Conservation (phyloP, 140 eudicot genomes). For the Bidens hawaiensis region DNA sequence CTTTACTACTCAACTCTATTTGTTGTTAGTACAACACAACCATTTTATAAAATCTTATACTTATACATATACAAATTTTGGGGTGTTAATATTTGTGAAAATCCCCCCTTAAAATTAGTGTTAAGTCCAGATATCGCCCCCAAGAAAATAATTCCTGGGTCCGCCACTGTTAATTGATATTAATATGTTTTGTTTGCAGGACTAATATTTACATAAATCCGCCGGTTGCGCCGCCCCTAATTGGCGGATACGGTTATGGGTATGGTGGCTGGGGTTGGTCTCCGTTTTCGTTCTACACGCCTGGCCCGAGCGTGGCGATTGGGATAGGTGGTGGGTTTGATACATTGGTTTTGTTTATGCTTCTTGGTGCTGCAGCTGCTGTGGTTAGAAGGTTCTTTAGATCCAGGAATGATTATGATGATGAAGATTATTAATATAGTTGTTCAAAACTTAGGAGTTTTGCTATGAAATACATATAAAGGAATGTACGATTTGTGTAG, state of each 20-base stretch:
- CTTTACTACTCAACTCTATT: too few relatives aligned
- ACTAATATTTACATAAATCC: slow-evolving; percentile 84
- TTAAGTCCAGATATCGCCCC: too few relatives aligned
- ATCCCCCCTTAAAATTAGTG: too few relatives aligned
- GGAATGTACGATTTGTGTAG: slow-evolving; percentile 15
- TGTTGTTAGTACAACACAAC: too few relatives aligned
- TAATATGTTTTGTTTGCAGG: too few relatives aligned
- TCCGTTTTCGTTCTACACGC: slow-evolving; percentile 88
- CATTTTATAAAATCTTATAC: too few relatives aligned
- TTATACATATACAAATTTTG: too few relatives aligned
- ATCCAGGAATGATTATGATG: slow-evolving; percentile 60
- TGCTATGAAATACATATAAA: neutral
- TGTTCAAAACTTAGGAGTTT: neutral
- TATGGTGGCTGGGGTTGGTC: slow-evolving; percentile 89
- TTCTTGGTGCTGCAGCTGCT: slow-evolving; percentile 80
- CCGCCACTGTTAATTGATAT: too few relatives aligned
- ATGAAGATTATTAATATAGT: slow-evolving; percentile 42
- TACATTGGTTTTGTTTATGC: slow-evolving; percentile 52
- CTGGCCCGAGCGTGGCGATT: slow-evolving; percentile 83
- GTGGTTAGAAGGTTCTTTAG: slow-evolving; percentile 66
- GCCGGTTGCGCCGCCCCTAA: slow-evolving; percentile 78
- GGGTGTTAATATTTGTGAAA: too few relatives aligned
- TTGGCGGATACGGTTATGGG: slow-evolving; percentile 92
- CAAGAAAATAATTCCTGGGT: too few relatives aligned
- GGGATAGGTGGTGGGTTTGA: slow-evolving; percentile 97